phyloP scores from a whole-genome alignment of 139 green algal species.

The Monoraphidium neglectum region DNA sequence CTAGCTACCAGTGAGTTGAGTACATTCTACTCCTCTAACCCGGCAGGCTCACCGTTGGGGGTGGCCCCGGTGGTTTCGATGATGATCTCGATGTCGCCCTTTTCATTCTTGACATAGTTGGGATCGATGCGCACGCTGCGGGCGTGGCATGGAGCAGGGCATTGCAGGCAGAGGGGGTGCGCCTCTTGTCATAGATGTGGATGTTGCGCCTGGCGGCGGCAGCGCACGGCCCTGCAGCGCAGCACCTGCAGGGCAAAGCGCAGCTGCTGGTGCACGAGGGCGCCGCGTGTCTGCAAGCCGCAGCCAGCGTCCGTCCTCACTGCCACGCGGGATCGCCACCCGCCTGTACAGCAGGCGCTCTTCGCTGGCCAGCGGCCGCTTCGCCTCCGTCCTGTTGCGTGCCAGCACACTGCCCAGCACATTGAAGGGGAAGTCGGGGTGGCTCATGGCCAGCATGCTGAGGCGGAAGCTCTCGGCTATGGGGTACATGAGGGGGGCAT shows the following conservation, averaged over 20 bases:
- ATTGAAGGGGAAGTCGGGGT: constrained; percentile 46
- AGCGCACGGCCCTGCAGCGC: no score
- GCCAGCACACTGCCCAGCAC: constrained; percentile 45
- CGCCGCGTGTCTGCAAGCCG: no score
- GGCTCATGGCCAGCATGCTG: constrained; percentile 41
- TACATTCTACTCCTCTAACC: no score
- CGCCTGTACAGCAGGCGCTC: constrained; percentile 45
- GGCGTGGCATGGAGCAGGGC: no score
- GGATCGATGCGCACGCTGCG: constrained; percentile 22
- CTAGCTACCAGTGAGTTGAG: no score
- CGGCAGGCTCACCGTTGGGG: background rate
- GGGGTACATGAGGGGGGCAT: constrained; percentile 46
- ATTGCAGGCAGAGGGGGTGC: no score
- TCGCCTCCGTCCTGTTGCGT: constrained; percentile 17
- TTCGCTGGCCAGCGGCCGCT: constrained; percentile 2
- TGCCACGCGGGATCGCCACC: no score
- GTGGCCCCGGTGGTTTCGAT: constrained; percentile 5
- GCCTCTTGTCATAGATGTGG: no score
- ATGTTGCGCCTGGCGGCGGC: no score
- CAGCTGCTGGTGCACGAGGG: no score
- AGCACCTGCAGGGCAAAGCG: no score
- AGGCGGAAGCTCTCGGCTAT: constrained; percentile 46
- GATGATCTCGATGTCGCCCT: constrained; percentile 26
- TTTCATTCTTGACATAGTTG: constrained; percentile 21
- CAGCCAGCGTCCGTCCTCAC: no score